These are phyloP conservation scores for Aspergillus ostianus DNA, from an alignment of 495 filamentous ascomycete species.

Conservation along the genomic window DNA sequence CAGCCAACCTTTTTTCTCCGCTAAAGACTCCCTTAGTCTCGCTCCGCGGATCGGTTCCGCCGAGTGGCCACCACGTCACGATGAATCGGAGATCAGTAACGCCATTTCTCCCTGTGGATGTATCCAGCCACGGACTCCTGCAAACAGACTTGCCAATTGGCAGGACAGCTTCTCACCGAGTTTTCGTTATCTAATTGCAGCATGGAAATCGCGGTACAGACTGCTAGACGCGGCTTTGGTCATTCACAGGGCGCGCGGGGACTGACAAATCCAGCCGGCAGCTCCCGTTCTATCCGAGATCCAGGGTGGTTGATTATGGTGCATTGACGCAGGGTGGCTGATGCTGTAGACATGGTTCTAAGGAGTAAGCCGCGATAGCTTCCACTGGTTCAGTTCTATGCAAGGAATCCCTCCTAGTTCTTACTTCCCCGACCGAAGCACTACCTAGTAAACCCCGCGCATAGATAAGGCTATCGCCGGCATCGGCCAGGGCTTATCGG, in stretches of 20 bases:
- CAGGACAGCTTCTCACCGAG: slow-evolving; percentile 4
- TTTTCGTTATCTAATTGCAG: slow-evolving; percentile 39
- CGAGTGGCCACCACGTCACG: slow-evolving; percentile 9
- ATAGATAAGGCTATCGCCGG: slow-evolving; percentile 46
- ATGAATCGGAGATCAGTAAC: no score
- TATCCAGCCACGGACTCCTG: background rate
- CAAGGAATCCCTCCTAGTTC: no score
- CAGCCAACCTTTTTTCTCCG: slow-evolving; percentile 16
- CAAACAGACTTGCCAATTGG: background rate
- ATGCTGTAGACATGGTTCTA: no score
- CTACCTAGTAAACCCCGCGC: slow-evolving; percentile 17
- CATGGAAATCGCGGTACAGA: slow-evolving; percentile 2
- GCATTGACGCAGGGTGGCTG: no score
- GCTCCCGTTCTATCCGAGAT: no score
- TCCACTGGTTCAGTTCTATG: no score
- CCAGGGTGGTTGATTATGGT: no score
- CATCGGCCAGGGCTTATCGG: slow-evolving; percentile 28
- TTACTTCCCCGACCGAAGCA: no score
- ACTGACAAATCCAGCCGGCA: background rate
- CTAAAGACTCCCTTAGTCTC: background rate
- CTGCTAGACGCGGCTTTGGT: slow-evolving; percentile 14
- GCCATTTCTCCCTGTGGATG: background rate
- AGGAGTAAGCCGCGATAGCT: no score
- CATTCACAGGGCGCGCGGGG: slow-evolving; percentile 22
- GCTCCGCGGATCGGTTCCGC: slow-evolving; percentile 23